A percentile compares a stretch with the other conserved stretches of the same genome.
Conservation (phyloP, 306 rosid genomes). For the Morella rubra region DNA sequence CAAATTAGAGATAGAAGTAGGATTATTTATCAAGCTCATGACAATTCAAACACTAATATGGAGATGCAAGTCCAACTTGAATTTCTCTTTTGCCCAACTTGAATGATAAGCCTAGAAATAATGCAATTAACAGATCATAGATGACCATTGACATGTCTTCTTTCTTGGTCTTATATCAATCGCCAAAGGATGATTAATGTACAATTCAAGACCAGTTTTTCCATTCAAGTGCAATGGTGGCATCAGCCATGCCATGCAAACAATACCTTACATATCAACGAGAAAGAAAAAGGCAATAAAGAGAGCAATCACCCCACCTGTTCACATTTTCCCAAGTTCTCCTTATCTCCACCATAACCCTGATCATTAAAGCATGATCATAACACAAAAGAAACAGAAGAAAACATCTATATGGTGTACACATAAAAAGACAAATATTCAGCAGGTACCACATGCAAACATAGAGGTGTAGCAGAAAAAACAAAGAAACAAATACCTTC, state of each 20-base stretch:
- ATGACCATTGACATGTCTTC: neutral
- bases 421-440: constrained; percentile 2
- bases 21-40: constrained; percentile 7
- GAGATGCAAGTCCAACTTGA: neutral
- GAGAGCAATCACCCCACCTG: constrained; percentile 45
- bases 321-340: constrained; percentile 93
- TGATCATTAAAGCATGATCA: constrained; percentile 42
- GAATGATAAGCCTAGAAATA: neutral
- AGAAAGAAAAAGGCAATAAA: constrained; percentile 1
- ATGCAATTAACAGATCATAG: neutral
- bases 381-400: constrained; percentile 27
- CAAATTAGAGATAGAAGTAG: neutral
- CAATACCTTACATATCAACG: neutral
- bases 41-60: neutral
- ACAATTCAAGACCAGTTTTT: neutral
- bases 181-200: neutral
- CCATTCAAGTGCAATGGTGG: constrained; percentile 13
- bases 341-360: constrained; percentile 76
- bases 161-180: neutral
- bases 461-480: constrained; percentile 4
- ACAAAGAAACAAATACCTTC: constrained; percentile 51
- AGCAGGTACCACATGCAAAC: neutral
- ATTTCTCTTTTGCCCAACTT: neutral
- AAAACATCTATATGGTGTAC: constrained; percentile 17
- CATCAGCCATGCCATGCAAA: constrained; percentile 10